phyloP scores from a whole-genome alignment of 441 rosid genomes.

The Jatropha podagrica region DNA sequence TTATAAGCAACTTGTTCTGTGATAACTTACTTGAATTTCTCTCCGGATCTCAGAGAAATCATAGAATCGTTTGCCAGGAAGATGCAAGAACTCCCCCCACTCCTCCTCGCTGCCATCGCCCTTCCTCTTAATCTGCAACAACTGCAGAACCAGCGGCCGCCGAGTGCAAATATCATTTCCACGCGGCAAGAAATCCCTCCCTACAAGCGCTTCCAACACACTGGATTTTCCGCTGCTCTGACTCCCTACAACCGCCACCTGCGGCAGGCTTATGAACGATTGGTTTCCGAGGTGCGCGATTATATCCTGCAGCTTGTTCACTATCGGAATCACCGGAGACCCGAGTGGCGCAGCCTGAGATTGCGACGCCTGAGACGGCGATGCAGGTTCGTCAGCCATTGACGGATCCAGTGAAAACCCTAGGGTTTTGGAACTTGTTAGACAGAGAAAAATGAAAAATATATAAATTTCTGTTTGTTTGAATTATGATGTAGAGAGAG shows the following conservation, averaged over 20 bases:
- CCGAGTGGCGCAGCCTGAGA: conserved; percentile 54
- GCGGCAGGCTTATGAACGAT: conserved; percentile 74
- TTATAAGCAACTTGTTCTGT: neutral
- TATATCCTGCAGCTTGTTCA: conserved; percentile 92
- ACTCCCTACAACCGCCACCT: conserved; percentile 77
- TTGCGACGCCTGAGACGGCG: conserved; percentile 28
- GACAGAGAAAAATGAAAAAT: neutral
- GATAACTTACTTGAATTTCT: conserved; percentile 59
- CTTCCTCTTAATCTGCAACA: conserved; percentile 63
- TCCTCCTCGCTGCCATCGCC: conserved; percentile 60
- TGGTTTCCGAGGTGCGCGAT: conserved; percentile 87
- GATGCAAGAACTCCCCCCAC: conserved; percentile 80
- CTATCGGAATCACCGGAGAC: conserved; percentile 85
- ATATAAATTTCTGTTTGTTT: neutral
- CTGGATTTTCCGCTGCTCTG: conserved; percentile 87
- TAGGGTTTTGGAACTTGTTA: conserved; percentile 30
- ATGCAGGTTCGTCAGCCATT: conserved; percentile 51
- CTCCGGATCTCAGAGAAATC: conserved; percentile 80
- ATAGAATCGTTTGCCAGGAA: conserved; percentile 65
- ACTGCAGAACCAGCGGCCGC: conserved; percentile 81
- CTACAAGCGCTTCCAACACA: conserved; percentile 76
- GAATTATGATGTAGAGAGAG: conserved; percentile 1
- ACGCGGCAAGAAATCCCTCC: conserved; percentile 76
- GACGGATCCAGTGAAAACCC: conserved; percentile 20
- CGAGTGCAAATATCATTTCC: conserved; percentile 75